Evolutionary conservation across 1,284 basidiomycete genomes (phyloP).

Genomic region (Irpex sp.): DNA sequence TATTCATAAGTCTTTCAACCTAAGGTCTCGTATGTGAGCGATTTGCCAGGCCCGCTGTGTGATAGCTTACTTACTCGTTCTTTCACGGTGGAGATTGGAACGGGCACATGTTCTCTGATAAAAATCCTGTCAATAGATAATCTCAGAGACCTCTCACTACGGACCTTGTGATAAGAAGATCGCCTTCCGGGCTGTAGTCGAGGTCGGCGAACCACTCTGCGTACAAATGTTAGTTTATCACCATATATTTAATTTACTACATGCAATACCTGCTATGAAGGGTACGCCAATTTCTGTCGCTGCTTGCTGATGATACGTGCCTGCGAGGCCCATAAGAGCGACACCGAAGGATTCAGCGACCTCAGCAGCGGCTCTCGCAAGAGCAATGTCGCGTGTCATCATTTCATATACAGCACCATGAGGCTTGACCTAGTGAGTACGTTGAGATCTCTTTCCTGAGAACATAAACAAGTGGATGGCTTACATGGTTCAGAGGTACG

Average conservation of each 20-base stretch:
- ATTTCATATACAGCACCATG: conserved; percentile 57
- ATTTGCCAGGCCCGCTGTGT: not conserved
- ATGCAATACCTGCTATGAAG: conserved; percentile 50
- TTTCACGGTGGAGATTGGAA: conserved; percentile 36
- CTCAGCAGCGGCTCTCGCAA: conserved; percentile 46
- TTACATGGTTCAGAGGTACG: conserved; percentile 44
- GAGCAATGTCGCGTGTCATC: conserved; percentile 42
- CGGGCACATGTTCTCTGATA: conserved; percentile 45
- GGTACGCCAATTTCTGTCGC: conserved; percentile 44
- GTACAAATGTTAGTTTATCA: not conserved
- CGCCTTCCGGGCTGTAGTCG: conserved; percentile 49
- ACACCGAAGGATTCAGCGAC: conserved; percentile 47
- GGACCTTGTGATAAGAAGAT: conserved; percentile 51
- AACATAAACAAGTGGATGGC: conserved; percentile 11
- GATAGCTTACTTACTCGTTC: conserved; percentile 32
- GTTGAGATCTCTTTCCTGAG: no score
- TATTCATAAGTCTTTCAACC: conserved; percentile 39
- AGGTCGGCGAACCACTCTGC: conserved; percentile 61
- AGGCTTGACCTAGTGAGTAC: conserved; percentile 35
- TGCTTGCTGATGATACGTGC: conserved; percentile 53
- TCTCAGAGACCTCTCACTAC: conserved; percentile 4
- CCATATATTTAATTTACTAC: not conserved
- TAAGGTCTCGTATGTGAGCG: conserved; percentile 15
- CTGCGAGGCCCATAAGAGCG: conserved; percentile 54
- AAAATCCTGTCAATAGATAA: not conserved